Percentiles rank a stretch among this genome's conserved stretches.
These are phyloP conservation scores for Phytophthora pinifolia DNA, from an alignment of 352 stramenopile species.

Conservation along the genomic window DNA sequence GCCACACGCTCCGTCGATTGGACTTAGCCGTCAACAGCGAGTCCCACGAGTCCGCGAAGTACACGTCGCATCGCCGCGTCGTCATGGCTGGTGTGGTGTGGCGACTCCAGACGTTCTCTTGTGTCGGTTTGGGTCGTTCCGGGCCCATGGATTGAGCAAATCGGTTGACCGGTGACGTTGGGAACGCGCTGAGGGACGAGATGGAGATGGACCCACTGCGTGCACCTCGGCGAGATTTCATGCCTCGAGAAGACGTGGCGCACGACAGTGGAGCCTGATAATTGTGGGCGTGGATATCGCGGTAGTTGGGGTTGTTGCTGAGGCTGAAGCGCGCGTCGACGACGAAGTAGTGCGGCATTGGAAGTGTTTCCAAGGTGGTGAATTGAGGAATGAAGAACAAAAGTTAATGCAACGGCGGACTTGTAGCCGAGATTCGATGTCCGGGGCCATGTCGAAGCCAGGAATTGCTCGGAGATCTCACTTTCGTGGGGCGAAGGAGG, in stretches of 20 bases:
- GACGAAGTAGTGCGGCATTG: conserved; percentile 32
- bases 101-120: conserved; percentile 14
- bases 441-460: conserved; percentile 4
- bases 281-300: neutral
- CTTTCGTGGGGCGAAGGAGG: conserved; percentile 5
- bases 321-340: conserved; percentile 32
- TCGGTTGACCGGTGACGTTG: conserved; percentile 23
- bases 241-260: conserved; percentile 4
- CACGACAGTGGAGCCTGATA: neutral
- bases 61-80: conserved; percentile 8
- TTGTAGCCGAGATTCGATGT: too few relatives aligned
- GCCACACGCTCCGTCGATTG: conserved; percentile 28
- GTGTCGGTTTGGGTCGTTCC: neutral
- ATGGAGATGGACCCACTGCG: conserved; percentile 32
- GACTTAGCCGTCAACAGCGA: conserved; percentile 16
- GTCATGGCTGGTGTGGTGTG: conserved; percentile 25
- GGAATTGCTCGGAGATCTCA: conserved; percentile 7
- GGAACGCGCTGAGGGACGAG: conserved; percentile 7
- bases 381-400: conserved; percentile 14
- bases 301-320: conserved; percentile 12
- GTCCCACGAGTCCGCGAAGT: conserved; percentile 14
- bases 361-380: conserved; percentile 1
- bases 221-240: conserved; percentile 11
- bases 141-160: conserved; percentile 29
- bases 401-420: too few relatives aligned